Evolutionary conservation across 805 yeast species (phyloP).

Genomic region (Barnettozyma californica): DNA sequence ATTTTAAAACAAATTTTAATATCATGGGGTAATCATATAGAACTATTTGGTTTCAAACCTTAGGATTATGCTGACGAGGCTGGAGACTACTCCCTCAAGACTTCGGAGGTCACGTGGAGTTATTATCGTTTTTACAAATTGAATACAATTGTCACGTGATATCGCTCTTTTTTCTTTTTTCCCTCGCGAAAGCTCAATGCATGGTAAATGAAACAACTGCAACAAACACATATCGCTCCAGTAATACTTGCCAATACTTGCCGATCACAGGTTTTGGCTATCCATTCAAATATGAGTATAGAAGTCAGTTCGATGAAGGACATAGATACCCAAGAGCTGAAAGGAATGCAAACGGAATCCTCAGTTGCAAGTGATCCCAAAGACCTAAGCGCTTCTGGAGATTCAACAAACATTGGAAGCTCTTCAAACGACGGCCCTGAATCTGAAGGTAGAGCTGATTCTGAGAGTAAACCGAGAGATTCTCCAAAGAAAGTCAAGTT

Average conservation of each 20-base stretch:
- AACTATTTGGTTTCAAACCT: neutral
- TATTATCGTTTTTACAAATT: too few species aligned
- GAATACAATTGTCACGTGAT: neutral
- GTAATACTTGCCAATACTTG: too few species aligned
- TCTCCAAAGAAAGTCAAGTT: constrained; percentile 1
- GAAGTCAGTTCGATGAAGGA: neutral
- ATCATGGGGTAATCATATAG: too few species aligned
- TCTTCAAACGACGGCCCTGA: neutral
- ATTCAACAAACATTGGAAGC: neutral
- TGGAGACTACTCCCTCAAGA: too few species aligned
- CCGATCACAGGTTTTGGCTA: neutral
- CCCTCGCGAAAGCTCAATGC: neutral
- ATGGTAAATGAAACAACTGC: neutral
- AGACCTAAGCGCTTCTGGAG: neutral
- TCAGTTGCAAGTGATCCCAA: neutral
- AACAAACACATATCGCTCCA: neutral
- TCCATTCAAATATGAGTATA: neutral
- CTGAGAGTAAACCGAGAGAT: neutral
- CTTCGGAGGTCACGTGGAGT: too few species aligned
- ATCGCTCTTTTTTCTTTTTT: neutral
- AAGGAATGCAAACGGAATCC: neutral
- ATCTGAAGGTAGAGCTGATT: neutral
- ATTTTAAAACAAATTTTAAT: too few species aligned
- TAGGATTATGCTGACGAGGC: too few species aligned
- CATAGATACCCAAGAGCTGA: neutral